Evolutionary conservation across 2,329 filamentous ascomycete genomes (phyloP).

Genomic region (Arthroderma uncinatum): DNA sequence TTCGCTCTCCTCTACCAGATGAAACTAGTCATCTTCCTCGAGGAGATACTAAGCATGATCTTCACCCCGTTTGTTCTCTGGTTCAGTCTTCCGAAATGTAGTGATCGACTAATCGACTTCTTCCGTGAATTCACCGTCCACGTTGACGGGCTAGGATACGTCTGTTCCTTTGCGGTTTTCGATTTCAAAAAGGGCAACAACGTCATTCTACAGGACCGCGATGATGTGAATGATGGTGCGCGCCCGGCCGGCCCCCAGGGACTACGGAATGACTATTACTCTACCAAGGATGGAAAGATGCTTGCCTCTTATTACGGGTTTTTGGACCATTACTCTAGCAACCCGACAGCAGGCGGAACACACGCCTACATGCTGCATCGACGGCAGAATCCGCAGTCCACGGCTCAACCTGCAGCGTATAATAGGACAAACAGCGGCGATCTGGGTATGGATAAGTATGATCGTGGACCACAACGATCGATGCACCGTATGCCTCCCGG

Average conservation of each 20-base stretch:
- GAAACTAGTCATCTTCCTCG: conserved; percentile 80
- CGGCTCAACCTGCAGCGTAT: background rate
- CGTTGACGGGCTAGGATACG: conserved; percentile 88
- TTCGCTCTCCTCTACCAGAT: conserved; percentile 86
- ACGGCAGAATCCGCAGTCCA: conserved; percentile 50
- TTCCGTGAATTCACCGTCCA: conserved; percentile 97
- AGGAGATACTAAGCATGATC: conserved; percentile 85
- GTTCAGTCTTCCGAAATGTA: conserved; percentile 74
- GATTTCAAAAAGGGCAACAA: conserved; percentile 79
- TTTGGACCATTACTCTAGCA: conserved; percentile 76
- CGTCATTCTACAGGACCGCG: conserved; percentile 33
- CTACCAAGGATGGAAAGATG: conserved; percentile 95
- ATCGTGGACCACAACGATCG: background rate
- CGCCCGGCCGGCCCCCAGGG: conserved; percentile 39
- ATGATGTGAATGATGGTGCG: conserved; percentile 21
- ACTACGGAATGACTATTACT: conserved; percentile 82
- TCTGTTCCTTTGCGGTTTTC: conserved; percentile 95
- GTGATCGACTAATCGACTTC: conserved; percentile 90
- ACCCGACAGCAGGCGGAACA: conserved; percentile 56
- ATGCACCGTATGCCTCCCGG: background rate
- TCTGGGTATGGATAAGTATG: background rate
- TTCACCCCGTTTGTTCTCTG: conserved; percentile 83
- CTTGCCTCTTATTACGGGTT: conserved; percentile 95
- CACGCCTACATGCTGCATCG: conserved; percentile 48
- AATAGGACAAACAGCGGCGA: background rate